Base-by-base conservation (phyloP, 2,329 filamentous ascomycete genomes). In the Cryoendolithus antarcticus region DNA sequence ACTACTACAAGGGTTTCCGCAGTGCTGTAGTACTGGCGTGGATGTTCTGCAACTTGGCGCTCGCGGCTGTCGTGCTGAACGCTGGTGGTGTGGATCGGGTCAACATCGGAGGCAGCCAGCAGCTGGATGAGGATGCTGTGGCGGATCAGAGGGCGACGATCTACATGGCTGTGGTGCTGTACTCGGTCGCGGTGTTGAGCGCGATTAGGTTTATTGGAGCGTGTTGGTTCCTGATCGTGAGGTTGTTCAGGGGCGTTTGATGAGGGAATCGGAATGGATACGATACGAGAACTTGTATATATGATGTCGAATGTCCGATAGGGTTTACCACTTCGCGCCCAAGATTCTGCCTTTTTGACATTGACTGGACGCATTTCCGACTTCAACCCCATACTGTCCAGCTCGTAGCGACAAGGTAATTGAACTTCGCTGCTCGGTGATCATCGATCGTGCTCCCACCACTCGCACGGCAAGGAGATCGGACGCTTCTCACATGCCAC, bases 1-100 rank as follows among this genome's bases (percentile, higher is more conserved):
- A 98, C 60, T 98, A 96, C 65, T 98, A 98, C 72, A 86, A 88
- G 54, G 91, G 88, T 48, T 94, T 98, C 60, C 77, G 91, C 46
- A 93, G 84, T 12, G 77, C 85, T 21, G 88, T 95, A 49, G 91
- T 98, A 24, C 68, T 96, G 37, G 77, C 82, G 48, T 98, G 91
- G 91, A 94, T 98, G 72, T 85, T 96, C 53, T 86, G 80, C 56
- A 98, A 98, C 62, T 83, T 98, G 59, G 86, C 77, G 1, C 75
- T 98, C 4, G 78, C 77, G 1, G 89, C 89, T 1, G 71, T 93
- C 2, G 89, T 98, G 6, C 68, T 98, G 48, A 88, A 82, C 56
- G 80, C 84, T 1, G 89, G 82, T 15, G 89, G 91, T 2, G 62
- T 95, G 46, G 79, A 51, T 27, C 38, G 43, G 9, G 42, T 49